Base-by-base conservation (phyloP, 306 rosid genomes). In the Sicyos baderoa region DNA sequence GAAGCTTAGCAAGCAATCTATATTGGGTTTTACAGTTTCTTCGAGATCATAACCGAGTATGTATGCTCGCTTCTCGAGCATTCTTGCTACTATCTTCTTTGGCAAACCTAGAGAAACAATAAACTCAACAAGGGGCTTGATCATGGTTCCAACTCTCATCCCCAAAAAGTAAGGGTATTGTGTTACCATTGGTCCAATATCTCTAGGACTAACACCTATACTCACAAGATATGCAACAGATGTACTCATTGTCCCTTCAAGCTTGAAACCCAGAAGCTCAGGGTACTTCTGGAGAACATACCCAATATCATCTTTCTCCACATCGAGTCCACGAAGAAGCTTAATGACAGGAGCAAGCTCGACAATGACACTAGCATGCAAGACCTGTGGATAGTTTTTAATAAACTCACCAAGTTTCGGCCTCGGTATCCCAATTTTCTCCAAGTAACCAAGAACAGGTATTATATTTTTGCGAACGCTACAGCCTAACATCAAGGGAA, bases 201-300 rank as follows among this genome's bases (percentile, higher is more conserved):
- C 99, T 70, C 97, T 85, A 55, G 97, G 96, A 70, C 68, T 69
- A 19, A 90, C 90, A 51, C 99, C 99, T 27, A 93, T 90, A 69
- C 99, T 90, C 76, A 93, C 90, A 77, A 88, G 95, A 81, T 90
- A 93, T 6, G 96, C 97, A 54, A 93, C 99, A 0, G 97, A 86
- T 59, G 99, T 93, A 57, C 97, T 93, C 97, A 93, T 88, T 47
- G 99, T 90, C 75, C 99, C 99, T 72, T 93, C 97, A 45, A 88
- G 96, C 82, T 90, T 93, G 78, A 86, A 93, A 64, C 99, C 97
- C 12, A 93, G 77, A 77, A 93, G 94, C 72, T 93, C 95, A 53
- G 99, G 97, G 71, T 93, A 88, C 78, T 88, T 93, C 57, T 74
- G 86, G 84, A 93, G 73, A 35, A 93, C 96, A 84, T 79, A 93